Evolutionary conservation across 768 basidiomycete species (phyloP), one percentile per base, ranked within the genome.

Genomic region (Boletus speciosus): DNA sequence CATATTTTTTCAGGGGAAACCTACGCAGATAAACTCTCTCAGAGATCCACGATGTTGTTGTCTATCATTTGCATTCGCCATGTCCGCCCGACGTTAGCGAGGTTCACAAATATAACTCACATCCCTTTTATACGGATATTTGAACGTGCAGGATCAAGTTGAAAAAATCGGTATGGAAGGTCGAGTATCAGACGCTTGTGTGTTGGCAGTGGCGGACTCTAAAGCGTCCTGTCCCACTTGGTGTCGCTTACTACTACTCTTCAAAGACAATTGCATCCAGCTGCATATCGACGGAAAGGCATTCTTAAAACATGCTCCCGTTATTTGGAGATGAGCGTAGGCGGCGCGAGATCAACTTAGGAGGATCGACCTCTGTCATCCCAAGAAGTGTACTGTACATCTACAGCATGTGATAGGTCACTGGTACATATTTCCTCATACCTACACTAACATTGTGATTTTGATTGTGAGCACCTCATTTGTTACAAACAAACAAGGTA

Each of bases 291-390:
- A 52, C 43, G 1, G 40, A 15, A 29, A 47, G 21, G 23, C 25
- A 2, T 34, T 32, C 12, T 37, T 29, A 25, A 25, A 25, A 25
- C 23, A 76, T 75, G 71, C 63, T 76, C 51, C 76, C 78, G 12
- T 46, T 82, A 42, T 81, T 84, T 59, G 78, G 75, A 36, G 74
- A 76, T 61, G 79, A 84, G 47, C 71, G 73, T 40, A 68, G 73
- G 44, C 76, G 82, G 52, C 79, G 85, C 41, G 77, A 79, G 61
- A 92, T 92, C 59, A 91, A 92, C 66, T 78, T 92, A n/a, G 90
- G 90, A 15, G 90, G 90, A 2, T 68, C 79, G 1, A 78, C 75
- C 0, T 67, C 78, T 19, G 77, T 75, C 77, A 6, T 78, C 81
- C 0, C 79, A 84, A 38, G 70, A 19, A 19, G 5, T 27, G 25